Percentiles rank a stretch among this genome's conserved stretches.
phyloP scores from a whole-genome alignment of 108 stramenopile genomes.

The Cyclostephanos tholiformis region DNA sequence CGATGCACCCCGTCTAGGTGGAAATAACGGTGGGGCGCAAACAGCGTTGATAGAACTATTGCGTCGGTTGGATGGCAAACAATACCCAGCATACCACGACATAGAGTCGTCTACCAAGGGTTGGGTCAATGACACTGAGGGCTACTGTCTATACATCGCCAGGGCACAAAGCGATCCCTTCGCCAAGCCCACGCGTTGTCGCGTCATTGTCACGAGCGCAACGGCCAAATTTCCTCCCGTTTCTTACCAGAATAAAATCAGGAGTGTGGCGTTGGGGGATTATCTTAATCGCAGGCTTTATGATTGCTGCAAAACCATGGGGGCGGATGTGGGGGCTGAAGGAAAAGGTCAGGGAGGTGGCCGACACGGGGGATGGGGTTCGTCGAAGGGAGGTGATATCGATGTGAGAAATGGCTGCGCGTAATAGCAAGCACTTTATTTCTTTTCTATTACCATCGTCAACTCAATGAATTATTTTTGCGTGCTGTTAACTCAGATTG shows the following conservation, averaged over 20 bases:
- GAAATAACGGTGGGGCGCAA: slow-evolving; percentile 62
- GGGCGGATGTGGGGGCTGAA: slow-evolving; percentile 74
- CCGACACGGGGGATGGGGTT: slow-evolving; percentile 65
- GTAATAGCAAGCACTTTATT: neutral
- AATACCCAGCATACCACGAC: slow-evolving; percentile 91
- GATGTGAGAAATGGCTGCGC: slow-evolving; percentile 27
- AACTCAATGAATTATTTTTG: neutral
- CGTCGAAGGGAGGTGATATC: slow-evolving; percentile 92
- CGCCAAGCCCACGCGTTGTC: slow-evolving; percentile 90
- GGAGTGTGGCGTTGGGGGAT: slow-evolving; percentile 80
- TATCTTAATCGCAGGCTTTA: slow-evolving; percentile 78
- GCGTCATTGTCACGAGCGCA: slow-evolving; percentile 61
- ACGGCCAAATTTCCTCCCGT: slow-evolving; percentile 78
- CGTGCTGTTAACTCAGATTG: slow-evolving; percentile 51
- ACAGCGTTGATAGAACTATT: slow-evolving; percentile 67
- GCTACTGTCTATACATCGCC: slow-evolving; percentile 77
- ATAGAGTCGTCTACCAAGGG: slow-evolving; percentile 73
- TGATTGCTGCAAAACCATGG: slow-evolving; percentile 59
- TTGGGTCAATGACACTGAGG: slow-evolving; percentile 53
- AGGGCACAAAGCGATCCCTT: slow-evolving; percentile 93
- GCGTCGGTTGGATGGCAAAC: slow-evolving; percentile 74
- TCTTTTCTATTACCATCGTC: neutral
- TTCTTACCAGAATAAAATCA: slow-evolving; percentile 66
- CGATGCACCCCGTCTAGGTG: slow-evolving; percentile 30
- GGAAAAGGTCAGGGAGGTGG: slow-evolving; percentile 40